A percentile compares a stretch with the other conserved stretches of the same genome.
phyloP scores from a whole-genome alignment of 192 early-diverging fungal species.

The Coemansia sp. region DNA sequence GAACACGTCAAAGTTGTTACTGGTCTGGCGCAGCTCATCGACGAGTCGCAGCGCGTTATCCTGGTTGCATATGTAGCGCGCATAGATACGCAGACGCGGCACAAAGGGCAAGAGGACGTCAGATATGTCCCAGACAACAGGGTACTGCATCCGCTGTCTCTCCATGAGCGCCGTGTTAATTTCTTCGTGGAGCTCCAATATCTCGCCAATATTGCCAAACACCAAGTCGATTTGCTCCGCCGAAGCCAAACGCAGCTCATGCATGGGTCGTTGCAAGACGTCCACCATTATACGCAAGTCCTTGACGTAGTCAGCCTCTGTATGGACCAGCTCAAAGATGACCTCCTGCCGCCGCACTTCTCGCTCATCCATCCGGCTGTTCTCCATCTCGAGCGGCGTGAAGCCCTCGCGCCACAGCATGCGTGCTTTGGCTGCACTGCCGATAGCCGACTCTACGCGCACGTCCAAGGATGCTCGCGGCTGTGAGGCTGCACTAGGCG shows the following conservation, averaged over 20 bases:
- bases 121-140: conserved; percentile 59
- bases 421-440: conserved; percentile 52
- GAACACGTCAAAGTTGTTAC: conserved; percentile 57
- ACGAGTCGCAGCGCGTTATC: conserved; percentile 60
- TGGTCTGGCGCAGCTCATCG: conserved; percentile 47
- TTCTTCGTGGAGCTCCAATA: conserved; percentile 58
- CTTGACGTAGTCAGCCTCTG: conserved; percentile 88
- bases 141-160: conserved; percentile 61
- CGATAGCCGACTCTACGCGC: conserved; percentile 16
- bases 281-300: conserved; percentile 86
- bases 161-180: conserved; percentile 61
- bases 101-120: conserved; percentile 61
- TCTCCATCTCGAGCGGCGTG: conserved; percentile 62
- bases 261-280: conserved; percentile 62
- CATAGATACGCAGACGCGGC: conserved; percentile 54
- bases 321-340: conserved; percentile 90
- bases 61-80: conserved; percentile 63
- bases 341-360: conserved; percentile 93
- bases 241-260: conserved; percentile 51
- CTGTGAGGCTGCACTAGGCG: background rate
- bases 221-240: conserved; percentile 54
- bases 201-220: conserved; percentile 60
- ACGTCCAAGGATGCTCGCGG: conserved; percentile 20
- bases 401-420: conserved; percentile 62
- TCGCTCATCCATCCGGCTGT: conserved; percentile 62